phyloP scores from a whole-genome alignment of 176 grass and related monocot genomes.

The Hsuehochloa calcarea region DNA sequence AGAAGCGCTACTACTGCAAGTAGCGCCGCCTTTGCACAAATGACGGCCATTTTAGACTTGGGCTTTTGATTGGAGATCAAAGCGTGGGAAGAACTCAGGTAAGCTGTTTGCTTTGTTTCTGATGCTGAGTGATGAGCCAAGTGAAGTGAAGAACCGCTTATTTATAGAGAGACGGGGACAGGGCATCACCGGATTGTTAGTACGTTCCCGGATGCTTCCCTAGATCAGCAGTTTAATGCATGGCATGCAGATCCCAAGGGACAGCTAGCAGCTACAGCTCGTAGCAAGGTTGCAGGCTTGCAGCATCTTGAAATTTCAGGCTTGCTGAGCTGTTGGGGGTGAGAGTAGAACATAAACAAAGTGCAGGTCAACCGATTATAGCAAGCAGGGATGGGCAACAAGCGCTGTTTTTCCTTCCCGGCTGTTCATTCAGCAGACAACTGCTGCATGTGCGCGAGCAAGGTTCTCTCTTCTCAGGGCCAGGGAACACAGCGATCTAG shows the following conservation, averaged over 20 bases:
- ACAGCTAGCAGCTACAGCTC: constrained; percentile 1
- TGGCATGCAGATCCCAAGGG: constrained; percentile 37
- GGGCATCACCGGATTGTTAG: neutral
- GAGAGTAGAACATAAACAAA: constrained; percentile 32
- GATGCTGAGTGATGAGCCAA: neutral
- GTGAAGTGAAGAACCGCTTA: neutral
- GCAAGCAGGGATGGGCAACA: constrained; percentile 18
- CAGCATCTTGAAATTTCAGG: constrained; percentile 14
- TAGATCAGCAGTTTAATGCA: neutral
- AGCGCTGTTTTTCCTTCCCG: neutral
- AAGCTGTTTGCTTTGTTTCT: neutral
- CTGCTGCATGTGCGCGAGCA: neutral
- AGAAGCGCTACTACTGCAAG: constrained; percentile 19
- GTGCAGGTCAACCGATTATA: constrained; percentile 14
- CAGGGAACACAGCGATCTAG: neutral
- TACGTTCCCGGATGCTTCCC: constrained; percentile 42
- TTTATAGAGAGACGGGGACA: constrained; percentile 24
- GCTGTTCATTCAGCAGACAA: constrained; percentile 38
- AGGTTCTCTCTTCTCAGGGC: neutral
- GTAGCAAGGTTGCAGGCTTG: constrained; percentile 16
- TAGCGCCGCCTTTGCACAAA: neutral
- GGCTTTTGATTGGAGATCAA: neutral
- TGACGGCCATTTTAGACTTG: neutral
- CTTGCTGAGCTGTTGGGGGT: constrained; percentile 43
- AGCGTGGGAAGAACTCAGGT: neutral